Evolutionary conservation across 2,329 filamentous ascomycete species (phyloP), one percentile per base, ranked within the genome.

Genomic region (Chaetomiaceae sp.): DNA sequence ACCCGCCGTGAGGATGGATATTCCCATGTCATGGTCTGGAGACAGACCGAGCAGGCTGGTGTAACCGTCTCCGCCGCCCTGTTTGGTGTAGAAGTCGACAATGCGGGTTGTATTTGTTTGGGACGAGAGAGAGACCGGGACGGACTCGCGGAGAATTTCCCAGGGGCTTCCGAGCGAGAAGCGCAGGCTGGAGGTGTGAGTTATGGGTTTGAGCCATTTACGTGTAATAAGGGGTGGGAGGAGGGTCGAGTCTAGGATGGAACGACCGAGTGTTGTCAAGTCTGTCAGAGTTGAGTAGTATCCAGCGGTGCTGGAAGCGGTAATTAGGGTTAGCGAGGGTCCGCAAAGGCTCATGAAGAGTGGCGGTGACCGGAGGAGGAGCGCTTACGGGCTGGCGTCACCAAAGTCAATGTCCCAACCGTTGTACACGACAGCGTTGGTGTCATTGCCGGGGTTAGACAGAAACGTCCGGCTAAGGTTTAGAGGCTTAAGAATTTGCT

Each of bases 121-220:
- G 1, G 51, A 23, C 1, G 40, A 2, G 27, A 21, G 9, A 51
- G 18, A 16, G 44, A 37, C 33, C 11, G 59, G 47, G 14, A 53
- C 23, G 49, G 67, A 62, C 27, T 63, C 61, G 8, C 68, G 62
- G 20, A 59, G 16, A 32, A 75, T 69, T 9, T 74, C 73, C 73
- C 73, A 76, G 0, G 74, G 74, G 9, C 67, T 65, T 5, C 73
- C 71, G 5, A 74, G 62, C 1, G 67, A 67, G 13, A 67, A 64
- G 27, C 57, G 51, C 0, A 70, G 55, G 25, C 68, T 67, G 5
- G 71, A 64, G 0, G 69, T 71, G 32, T 71, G 66, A 2, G 66
- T 58, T 1, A 57, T 68, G 69, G 1, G 70, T 44, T 21, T 66
- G 23, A 77, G 61, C 74, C 74, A 76, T 29, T 69, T 62, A 14